Evolutionary conservation across 1,284 basidiomycete genomes (phyloP), one percentile per base, ranked within the genome.

Genomic region (Macrocystidia cucumis): DNA sequence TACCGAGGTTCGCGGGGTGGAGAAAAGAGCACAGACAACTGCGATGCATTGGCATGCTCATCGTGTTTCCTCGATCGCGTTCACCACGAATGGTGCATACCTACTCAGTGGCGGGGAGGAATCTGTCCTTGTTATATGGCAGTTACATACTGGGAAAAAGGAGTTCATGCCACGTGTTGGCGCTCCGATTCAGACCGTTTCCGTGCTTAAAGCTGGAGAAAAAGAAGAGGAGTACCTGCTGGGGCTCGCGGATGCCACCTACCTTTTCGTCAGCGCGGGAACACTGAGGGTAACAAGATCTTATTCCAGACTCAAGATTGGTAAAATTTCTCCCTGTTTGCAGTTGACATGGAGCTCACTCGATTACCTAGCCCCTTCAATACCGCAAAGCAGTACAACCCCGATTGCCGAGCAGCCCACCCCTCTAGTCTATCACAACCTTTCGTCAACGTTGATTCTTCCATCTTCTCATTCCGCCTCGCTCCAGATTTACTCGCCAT

Each of bases 1-100:
- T 4, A 46, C 65, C 30, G 68, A 70, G 48, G 67, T 65, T 21
- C 61, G 65, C 25, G 76, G 72, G 9, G 69, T 78, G 14, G 79
- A 84, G 57, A 83, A 80, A 57, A 77, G 72, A 42, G 74, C 84
- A 1, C 82, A 90, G 42, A 95, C 91, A 1, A 86, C 89, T 1
- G 76, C 81, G 3, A 62, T 97, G 32, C 95, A 98, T 59, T 99
- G 96, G 96, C 96, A 99, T 54, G 86, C 95, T 0, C 93, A 98
- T 55, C 78, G 91, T 4, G 90, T 98, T n/a, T 79, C 86, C 2
- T 85, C 88, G 1, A 60, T 99, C 17, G 68, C 83, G 0, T 99
- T 97, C 57, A 90, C 91, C 0, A 62, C 81, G 2, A 93, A 93
- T 45, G 96, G 96, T 9, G 85, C 91, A 2, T 93, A 97, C 54